Evolutionary conservation across 768 basidiomycete genomes (phyloP), one percentile per base, ranked within the genome.

Genomic region (Panellus pusillus): DNA sequence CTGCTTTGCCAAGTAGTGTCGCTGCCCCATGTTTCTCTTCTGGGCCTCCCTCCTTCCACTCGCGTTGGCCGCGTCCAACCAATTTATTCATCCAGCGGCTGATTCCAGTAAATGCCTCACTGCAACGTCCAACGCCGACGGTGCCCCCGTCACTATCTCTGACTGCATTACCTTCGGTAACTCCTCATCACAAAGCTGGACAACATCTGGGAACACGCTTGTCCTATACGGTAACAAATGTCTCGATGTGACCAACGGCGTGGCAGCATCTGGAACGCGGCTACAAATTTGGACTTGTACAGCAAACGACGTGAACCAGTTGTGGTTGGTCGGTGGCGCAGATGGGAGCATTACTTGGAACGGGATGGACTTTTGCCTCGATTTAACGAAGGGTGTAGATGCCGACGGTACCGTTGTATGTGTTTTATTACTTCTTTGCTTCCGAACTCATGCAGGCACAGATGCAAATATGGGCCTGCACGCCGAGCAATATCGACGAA

Each of bases 401-500:
- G 43, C 36, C 44, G 43, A 50, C 41, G 49, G 49, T 40, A 51
- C 50, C 35, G 50, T 51, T 36, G 50, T 51, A 51, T 38, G 50
- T 51, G 41, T 42, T 32, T 42, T 18, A n/a, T 8, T 20, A 37
- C 31, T 51, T 44, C 50, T 20, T 43, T 51, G 37, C 50, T 44
- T 18, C 44, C 41, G 35, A 50, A 35, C 50, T 44, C 42, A 51
- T 35, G 32, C 41, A 41, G 24, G 29, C 41, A 42, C 44, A 52
- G 51, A 52, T 52, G 51, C 51, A 52, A 52, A 52, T 52, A 52
- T 52, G 50, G 50, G 50, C 50, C 50, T 52, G 50, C 44, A 52
- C 50, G 18, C 50, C 44, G 24, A 35, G 15, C 37, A 52, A 27
- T 43, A 52, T 52, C 51, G 51, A 52, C 31, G 44, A 4, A 24